Conservation (phyloP, 2,329 filamentous ascomycete genomes). For the Helotiales sp. region DNA sequence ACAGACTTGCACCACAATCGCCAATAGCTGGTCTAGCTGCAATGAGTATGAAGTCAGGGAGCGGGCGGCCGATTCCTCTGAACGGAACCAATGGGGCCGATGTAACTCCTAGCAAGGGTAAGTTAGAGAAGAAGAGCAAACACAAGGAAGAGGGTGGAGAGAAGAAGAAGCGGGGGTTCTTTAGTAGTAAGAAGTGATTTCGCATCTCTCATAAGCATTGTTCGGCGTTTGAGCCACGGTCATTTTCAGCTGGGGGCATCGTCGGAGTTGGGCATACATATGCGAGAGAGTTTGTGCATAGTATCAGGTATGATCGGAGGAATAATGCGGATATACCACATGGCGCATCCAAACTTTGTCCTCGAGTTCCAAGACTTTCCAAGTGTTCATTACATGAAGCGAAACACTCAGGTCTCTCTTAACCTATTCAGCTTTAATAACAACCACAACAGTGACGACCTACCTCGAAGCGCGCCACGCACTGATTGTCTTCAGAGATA, state of each 20-base stretch:
- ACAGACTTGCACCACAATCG: slow-evolving; percentile 36
- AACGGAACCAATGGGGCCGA: slow-evolving; percentile 39
- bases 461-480: background rate
- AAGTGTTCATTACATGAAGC: background rate
- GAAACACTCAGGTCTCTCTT: background rate
- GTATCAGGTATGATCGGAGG: background rate
- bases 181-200: slow-evolving; percentile 49
- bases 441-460: background rate
- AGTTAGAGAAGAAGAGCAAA: slow-evolving; percentile 61
- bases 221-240: slow-evolving; percentile 19
- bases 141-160: slow-evolving; percentile 34
- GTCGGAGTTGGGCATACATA: slow-evolving; percentile 8
- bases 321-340: background rate
- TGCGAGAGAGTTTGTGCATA: slow-evolving; percentile 1
- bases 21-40: slow-evolving; percentile 37
- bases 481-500: no score
- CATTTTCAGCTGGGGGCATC: background rate
- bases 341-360: background rate
- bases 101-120: slow-evolving; percentile 43
- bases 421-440: background rate
- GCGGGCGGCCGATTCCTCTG: slow-evolving; percentile 36
- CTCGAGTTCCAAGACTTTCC: background rate
- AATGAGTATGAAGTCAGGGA: slow-evolving; percentile 36
- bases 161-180: slow-evolving; percentile 65
- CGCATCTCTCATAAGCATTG: slow-evolving; percentile 9